Percentiles rank a stretch among this genome's conserved stretches.
phyloP scores from a whole-genome alignment of 495 filamentous ascomycete species.

The Aspergillus indologenus region DNA sequence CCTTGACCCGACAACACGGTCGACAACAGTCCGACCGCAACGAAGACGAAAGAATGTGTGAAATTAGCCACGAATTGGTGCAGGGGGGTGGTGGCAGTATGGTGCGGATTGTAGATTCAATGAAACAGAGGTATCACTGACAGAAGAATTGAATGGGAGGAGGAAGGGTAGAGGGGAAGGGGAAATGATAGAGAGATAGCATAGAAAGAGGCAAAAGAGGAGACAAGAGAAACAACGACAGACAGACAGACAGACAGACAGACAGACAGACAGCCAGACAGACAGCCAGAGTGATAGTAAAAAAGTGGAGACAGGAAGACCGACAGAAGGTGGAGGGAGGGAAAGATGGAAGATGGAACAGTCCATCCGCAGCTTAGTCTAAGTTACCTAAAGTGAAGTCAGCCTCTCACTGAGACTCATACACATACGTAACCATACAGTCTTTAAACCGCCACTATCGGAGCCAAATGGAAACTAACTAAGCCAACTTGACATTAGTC shows the following conservation, averaged over 20 bases:
- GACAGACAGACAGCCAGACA: constrained; percentile 1
- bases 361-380: no score
- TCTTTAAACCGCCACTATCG: neutral
- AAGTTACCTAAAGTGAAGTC: neutral
- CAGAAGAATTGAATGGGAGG: constrained; percentile 3
- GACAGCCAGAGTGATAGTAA: neutral
- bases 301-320: neutral
- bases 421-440: neutral
- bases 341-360: no score
- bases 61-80: neutral
- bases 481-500: neutral
- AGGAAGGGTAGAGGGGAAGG: constrained; percentile 1
- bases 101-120: no score
- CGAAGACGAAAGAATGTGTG: constrained; percentile 8
- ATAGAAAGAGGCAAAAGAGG: constrained; percentile 11
- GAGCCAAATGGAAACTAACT: neutral
- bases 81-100: no score
- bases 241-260: constrained; percentile 13
- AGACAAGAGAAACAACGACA: constrained; percentile 11
- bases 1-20: constrained; percentile 2
- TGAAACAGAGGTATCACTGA: constrained; percentile 17
- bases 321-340: neutral
- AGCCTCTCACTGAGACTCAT: neutral
- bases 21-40: neutral
- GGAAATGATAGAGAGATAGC: neutral